A percentile compares a stretch with the other conserved stretches of the same genome.
Evolutionary conservation across 129 eudicot species (phyloP).

Genomic region (Helianthus annuus): DNA sequence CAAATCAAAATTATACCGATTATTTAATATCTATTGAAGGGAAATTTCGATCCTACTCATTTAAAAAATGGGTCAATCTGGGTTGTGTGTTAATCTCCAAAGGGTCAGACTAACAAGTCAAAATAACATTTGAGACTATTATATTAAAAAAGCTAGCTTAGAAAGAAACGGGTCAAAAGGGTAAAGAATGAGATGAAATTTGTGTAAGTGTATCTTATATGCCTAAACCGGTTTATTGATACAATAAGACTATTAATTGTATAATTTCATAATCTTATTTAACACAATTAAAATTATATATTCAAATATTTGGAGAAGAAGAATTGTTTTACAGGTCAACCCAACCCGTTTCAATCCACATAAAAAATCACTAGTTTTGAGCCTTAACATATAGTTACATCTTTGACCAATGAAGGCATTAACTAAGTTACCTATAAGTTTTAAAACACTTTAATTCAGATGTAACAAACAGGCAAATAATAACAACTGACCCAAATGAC

Average conservation of each 20-base stretch:
- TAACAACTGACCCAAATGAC: constrained; percentile 67
- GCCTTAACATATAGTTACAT: neutral
- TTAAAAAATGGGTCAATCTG: neutral
- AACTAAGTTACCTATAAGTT: neutral
- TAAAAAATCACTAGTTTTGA: neutral
- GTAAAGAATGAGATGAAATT: neutral
- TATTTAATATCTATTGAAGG: neutral
- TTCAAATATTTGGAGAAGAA: neutral
- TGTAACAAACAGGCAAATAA: neutral
- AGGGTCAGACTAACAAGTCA: neutral
- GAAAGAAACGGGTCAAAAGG: neutral
- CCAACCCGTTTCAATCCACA: neutral
- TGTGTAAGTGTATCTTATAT: neutral
- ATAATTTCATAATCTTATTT: neutral
- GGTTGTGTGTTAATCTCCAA: neutral
- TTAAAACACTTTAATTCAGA: neutral
- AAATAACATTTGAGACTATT: too few relatives aligned
- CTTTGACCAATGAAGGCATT: neutral
- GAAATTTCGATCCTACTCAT: neutral
- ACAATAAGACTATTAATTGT: neutral
- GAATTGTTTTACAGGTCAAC: neutral
- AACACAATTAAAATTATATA: neutral
- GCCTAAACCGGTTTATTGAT: neutral
- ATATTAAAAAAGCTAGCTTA: too few relatives aligned
- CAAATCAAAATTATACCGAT: neutral